Evolutionary conservation across 805 yeast species (phyloP).

Genomic region (Teunomyces lycoperdinae): DNA sequence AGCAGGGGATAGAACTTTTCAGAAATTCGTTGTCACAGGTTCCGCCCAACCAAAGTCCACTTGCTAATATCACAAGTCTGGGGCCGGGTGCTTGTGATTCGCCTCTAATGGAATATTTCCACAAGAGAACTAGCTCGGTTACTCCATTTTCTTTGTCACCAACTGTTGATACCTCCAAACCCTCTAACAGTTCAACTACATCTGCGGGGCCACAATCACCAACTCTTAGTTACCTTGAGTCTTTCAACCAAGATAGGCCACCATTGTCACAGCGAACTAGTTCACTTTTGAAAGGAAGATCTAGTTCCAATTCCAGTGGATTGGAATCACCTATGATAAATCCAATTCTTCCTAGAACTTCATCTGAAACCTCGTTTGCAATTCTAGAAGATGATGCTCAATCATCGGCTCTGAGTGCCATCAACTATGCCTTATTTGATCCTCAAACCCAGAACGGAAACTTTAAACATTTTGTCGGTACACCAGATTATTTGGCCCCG

Average conservation of each 20-base stretch:
- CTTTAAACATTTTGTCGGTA: constrained; percentile 78
- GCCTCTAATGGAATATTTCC: constrained; percentile 23
- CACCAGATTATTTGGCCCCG: constrained; percentile 97
- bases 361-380: constrained; percentile 58
- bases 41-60: constrained; percentile 22
- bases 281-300: constrained; percentile 11
- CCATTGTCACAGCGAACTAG: constrained; percentile 7
- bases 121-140: constrained; percentile 39
- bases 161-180: constrained; percentile 26
- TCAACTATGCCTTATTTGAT: constrained; percentile 64
- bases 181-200: constrained; percentile 6
- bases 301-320: constrained; percentile 40
- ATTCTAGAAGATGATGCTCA: constrained; percentile 50
- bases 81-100: constrained; percentile 16
- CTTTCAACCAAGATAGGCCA: constrained; percentile 8
- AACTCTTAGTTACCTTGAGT: constrained; percentile 11
- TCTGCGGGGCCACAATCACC: constrained; percentile 12
- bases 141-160: constrained; percentile 47
- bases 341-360: constrained; percentile 47
- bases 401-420: constrained; percentile 24
- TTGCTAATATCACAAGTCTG: constrained; percentile 16
- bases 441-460: constrained; percentile 51
- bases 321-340: constrained; percentile 48
- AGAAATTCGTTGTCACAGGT: constrained; percentile 23
- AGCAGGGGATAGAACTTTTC: constrained; percentile 41